Evolutionary conservation across 2,329 filamentous ascomycete genomes (phyloP).

Genomic region (Colletotrichum kahawae): DNA sequence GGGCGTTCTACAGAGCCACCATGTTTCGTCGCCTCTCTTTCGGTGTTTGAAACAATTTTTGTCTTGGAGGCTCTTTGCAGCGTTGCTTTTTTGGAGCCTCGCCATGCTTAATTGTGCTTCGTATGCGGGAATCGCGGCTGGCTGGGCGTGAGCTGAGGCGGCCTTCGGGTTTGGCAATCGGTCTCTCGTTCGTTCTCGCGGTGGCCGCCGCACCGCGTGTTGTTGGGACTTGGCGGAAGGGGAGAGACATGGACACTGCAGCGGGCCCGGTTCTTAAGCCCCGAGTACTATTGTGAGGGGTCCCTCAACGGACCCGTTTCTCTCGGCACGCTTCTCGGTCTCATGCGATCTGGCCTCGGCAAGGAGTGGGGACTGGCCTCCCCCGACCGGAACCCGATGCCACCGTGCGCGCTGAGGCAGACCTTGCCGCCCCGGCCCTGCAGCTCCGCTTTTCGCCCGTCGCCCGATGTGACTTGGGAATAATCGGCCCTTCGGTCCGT

Average conservation of each 20-base stretch:
- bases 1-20: background rate
- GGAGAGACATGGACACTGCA: background rate
- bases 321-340: background rate
- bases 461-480: background rate
- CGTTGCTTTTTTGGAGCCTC: background rate
- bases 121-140: background rate
- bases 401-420: background rate
- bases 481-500: constrained; percentile 11
- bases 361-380: background rate
- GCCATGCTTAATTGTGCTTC: background rate
- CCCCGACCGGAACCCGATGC: background rate
- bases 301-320: background rate
- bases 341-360: background rate
- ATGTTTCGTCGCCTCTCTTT: constrained; percentile 15
- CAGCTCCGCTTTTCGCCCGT: background rate
- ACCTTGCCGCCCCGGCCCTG: background rate
- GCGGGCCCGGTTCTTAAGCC: background rate
- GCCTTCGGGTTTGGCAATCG: background rate
- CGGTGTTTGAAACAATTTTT: constrained; percentile 14
- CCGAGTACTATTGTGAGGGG: background rate
- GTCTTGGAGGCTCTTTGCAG: constrained; percentile 13
- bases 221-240: background rate
- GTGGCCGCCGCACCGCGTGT: background rate
- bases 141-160: background rate
- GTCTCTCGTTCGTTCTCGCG: constrained; percentile 2